Evolutionary conservation across 202 grass and related monocot genomes (phyloP), one percentile per base, ranked within the genome.

Genomic region (Setaria italica): DNA sequence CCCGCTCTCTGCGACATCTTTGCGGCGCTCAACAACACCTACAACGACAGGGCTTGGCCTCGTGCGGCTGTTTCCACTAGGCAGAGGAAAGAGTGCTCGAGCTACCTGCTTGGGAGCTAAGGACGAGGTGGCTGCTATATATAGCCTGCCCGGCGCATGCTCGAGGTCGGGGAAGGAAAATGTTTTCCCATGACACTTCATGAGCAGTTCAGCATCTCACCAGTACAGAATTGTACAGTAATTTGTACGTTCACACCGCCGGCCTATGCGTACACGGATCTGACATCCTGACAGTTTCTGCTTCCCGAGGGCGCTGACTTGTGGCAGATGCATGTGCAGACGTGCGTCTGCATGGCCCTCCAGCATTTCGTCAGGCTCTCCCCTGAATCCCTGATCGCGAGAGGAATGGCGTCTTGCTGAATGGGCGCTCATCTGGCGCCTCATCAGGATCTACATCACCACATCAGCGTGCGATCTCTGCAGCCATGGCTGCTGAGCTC

Each of bases 1-100:
- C 85, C 90, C 6, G 85, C 35, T 85, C 89, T 87, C 80, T 93
- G 85, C 72, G 92, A 95, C 95, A 97, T 97, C 85, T 85, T 60
- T 90, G 29, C 85, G 54, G 50, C 6, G 37, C 16, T 33, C 0
- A 12, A 7, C 67, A 57, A 32, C 20, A 34, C n/a, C 47, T 20
- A 58, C 71, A 0, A 20, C 3, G 15, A 13, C n/a, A 34, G 58
- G 35, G 53, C 80, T 56, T 35, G 45, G 80, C 33, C 19, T 4
- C 41, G 6, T 34, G 78, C 8, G 6, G 29, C 3, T 81, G 74
- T n/a, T 79, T 70, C 21, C 25, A 21, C 65, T 34, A 33, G 67
- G 65, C 57, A 71, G 46, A 68, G 62, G 66, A 25, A 21, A 39
- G 64, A 50, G 39, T n/a, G 53, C 72, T 60, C 13, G 76, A 39